Percentiles rank a stretch among this genome's conserved stretches.
Evolutionary conservation across 352 stramenopile genomes (phyloP).

Genomic region (Phytophthora nicotianae): DNA sequence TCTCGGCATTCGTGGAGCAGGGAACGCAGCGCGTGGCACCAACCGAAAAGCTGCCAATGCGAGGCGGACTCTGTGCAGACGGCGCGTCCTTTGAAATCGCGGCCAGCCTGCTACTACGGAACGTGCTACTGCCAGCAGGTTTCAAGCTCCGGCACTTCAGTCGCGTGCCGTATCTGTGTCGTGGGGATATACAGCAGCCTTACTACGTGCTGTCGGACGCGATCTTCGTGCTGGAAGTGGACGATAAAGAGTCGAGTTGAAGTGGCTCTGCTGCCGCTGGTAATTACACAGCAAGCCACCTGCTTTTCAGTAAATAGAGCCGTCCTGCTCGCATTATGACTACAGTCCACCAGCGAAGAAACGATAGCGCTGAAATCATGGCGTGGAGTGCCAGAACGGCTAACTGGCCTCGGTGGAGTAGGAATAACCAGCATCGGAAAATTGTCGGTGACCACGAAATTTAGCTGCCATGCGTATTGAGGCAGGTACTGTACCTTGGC

Average conservation of each 20-base stretch:
- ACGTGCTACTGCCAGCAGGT: constrained; percentile 68
- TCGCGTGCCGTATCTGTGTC: constrained; percentile 84
- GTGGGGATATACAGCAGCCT: constrained; percentile 73
- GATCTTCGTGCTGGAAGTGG: constrained; percentile 80
- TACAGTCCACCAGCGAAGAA: constrained; percentile 12
- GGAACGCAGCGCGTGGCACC: constrained; percentile 69
- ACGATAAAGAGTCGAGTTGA: constrained; percentile 30
- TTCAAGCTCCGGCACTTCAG: constrained; percentile 85
- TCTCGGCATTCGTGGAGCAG: constrained; percentile 81
- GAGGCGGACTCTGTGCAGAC: constrained; percentile 62
- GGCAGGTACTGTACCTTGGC: no score
- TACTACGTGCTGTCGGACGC: constrained; percentile 89
- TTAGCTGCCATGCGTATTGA: not conserved
- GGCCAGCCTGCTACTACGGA: constrained; percentile 61
- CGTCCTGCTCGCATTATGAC: constrained; percentile 4
- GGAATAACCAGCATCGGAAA: not conserved
- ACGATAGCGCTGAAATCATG: constrained; percentile 27
- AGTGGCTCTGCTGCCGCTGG: constrained; percentile 18
- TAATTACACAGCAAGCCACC: constrained; percentile 6
- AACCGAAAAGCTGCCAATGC: constrained; percentile 72
- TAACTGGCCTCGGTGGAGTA: not conserved
- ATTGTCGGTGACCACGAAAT: not conserved
- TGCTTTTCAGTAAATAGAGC: constrained; percentile 31
- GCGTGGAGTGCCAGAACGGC: not conserved
- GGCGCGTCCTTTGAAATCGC: constrained; percentile 71